Base-by-base conservation (phyloP, 2,329 filamentous ascomycete genomes). In the Sporothrix sp. region DNA sequence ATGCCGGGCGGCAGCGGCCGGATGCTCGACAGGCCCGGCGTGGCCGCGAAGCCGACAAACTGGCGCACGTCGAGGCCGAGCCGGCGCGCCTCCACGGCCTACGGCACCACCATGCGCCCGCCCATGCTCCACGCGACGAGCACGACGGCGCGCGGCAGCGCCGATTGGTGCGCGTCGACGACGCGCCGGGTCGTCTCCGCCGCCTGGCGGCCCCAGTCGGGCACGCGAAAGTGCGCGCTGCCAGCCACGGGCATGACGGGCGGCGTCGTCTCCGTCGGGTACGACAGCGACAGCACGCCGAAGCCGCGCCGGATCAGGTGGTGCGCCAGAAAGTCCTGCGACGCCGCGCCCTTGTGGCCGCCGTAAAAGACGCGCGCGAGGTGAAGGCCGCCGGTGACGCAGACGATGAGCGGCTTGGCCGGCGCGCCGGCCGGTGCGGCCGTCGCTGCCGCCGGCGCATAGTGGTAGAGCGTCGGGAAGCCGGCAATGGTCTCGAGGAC, bases 111-210 rank as follows among this genome's bases (percentile, higher is more conserved):
- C 25, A 45, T 25, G 11, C 42, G 42, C 28, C 42, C 42, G 42
- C 42, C 42, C 42, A 45, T 45, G 42, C 42, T 45, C 42, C 42
- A 45, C 28, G 42, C 18, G 25, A 35, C 14, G n/a, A 45, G 28
- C 18, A 45, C 28, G 18, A 45, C 42, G 28, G 8, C 27, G 7
- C 13, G 14, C n/a, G 23, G 13, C 6, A 27, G n/a, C 5, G 11
- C 16, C n/a, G n/a, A n/a, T n/a, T n/a, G n/a, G 27, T 45, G 28
- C 8, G 28, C 30, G 7, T 45, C 28, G 10, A 35, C 13, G 18
- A 45, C 28, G 4, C 20, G 16, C 10, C 42, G 18, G n/a, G 42
- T 28, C 2, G 42, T 45, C 30, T 45, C 42, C 16, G 42, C 42
- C 7, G 28, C 42, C 42, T 32, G 30, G 25, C 18, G 28, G 25